phyloP scores from a whole-genome alignment of 768 basidiomycete genomes.

The Suillus subaureus region DNA sequence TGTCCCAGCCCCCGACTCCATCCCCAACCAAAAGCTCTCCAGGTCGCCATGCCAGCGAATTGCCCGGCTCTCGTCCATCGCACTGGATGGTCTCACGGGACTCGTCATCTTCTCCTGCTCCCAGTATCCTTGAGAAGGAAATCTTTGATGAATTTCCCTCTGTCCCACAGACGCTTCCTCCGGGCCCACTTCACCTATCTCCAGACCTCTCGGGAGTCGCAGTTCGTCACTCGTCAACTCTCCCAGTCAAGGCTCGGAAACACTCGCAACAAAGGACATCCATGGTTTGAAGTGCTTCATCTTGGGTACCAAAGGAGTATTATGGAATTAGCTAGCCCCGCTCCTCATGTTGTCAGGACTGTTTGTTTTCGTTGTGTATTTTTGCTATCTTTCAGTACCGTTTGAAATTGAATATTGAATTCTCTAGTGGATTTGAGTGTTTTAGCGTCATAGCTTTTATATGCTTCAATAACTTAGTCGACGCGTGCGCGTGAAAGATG shows the following conservation, averaged over 20 bases:
- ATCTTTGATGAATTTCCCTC: conserved; percentile 75
- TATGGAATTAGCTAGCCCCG: not conserved
- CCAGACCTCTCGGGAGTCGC: conserved; percentile 16
- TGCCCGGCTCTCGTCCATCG: conserved; percentile 31
- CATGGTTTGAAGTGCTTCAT: conserved; percentile 19
- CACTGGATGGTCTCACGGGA: conserved; percentile 53
- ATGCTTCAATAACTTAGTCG: not conserved
- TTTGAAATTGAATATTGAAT: not conserved
- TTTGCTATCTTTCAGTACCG: not conserved
- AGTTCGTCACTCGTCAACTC: conserved; percentile 25
- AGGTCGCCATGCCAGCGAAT: conserved; percentile 14
- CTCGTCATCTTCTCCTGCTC: conserved; percentile 44
- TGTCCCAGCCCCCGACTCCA: conserved; percentile 24
- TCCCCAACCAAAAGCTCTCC: conserved; percentile 18
- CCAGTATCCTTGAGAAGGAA: conserved; percentile 50
- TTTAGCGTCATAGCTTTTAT: not conserved
- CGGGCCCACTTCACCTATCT: conserved; percentile 24
- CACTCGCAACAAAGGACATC: conserved; percentile 25
- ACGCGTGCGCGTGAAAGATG: not conserved
- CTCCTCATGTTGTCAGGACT: not conserved
- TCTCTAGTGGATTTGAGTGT: not conserved
- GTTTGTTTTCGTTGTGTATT: conserved; percentile 3
- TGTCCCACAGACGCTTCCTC: conserved; percentile 56
- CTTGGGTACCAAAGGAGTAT: not conserved
- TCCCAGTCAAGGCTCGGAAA: conserved; percentile 31